These are phyloP conservation scores for Phytophthora megakarya DNA, from an alignment of 352 stramenopile genomes.

Conservation along the genomic window DNA sequence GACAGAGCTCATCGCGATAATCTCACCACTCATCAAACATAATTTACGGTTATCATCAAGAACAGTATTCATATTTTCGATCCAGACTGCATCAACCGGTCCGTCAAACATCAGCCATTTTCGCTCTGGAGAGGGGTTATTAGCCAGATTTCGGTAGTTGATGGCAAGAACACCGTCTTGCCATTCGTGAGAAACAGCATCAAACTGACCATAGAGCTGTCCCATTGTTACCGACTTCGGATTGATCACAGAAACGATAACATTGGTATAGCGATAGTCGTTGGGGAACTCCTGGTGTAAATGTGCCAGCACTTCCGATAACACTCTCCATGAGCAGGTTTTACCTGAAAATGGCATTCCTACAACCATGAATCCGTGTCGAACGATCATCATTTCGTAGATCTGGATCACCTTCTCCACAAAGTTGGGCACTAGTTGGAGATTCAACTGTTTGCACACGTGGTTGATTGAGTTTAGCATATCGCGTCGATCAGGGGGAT, in stretches of 20 bases:
- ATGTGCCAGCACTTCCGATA: slow-evolving; percentile 88
- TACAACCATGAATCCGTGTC: slow-evolving; percentile 96
- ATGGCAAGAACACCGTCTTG: slow-evolving; percentile 94
- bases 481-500: slow-evolving; percentile 85
- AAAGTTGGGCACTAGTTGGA: slow-evolving; percentile 91
- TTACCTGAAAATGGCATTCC: slow-evolving; percentile 95
- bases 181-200: slow-evolving; percentile 95
- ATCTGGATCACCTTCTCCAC: slow-evolving; percentile 95
- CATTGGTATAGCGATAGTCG: slow-evolving; percentile 77
- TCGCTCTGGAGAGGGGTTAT: slow-evolving; percentile 69
- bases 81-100: slow-evolving; percentile 93
- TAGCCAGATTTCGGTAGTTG: slow-evolving; percentile 88
- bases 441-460: slow-evolving; percentile 78
- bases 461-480: slow-evolving; percentile 85
- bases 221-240: slow-evolving; percentile 94
- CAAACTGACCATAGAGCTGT: slow-evolving; percentile 95
- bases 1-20: slow-evolving; percentile 93
- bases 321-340: slow-evolving; percentile 89
- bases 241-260: slow-evolving; percentile 89
- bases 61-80: slow-evolving; percentile 97
- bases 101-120: slow-evolving; percentile 96
- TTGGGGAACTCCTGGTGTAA: slow-evolving; percentile 71
- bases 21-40: slow-evolving; percentile 94
- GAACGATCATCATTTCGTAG: slow-evolving; percentile 97
- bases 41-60: slow-evolving; percentile 95